These are phyloP conservation scores for Boletellus sp. DNA, from an alignment of 768 basidiomycete genomes.

Conservation along the genomic window DNA sequence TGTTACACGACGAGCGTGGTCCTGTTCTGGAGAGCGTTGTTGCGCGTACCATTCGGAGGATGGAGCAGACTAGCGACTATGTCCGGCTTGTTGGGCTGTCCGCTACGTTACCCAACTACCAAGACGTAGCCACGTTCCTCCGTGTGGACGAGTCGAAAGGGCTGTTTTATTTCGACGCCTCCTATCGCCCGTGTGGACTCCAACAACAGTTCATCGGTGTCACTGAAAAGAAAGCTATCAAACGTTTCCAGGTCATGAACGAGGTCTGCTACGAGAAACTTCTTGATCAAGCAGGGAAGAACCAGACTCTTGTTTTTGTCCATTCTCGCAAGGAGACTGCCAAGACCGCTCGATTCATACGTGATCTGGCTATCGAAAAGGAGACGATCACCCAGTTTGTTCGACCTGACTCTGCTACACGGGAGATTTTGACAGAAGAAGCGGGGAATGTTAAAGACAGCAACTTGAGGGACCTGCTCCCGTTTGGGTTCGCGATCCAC, in stretches of 20 bases:
- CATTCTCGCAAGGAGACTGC: conserved; percentile 98
- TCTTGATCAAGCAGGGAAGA: conserved; percentile 85
- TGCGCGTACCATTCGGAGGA: conserved; percentile 83
- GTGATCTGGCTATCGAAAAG: conserved; percentile 94
- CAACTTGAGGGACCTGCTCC: conserved; percentile 83
- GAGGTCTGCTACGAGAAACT: conserved; percentile 99
- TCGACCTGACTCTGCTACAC: conserved; percentile 85
- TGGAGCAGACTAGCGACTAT: conserved; percentile 92
- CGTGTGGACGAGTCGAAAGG: conserved; percentile 91
- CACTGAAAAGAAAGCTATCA: conserved; percentile 99
- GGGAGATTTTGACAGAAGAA: conserved; percentile 86
- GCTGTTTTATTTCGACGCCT: conserved; percentile 94
- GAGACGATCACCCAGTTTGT: conserved; percentile 96
- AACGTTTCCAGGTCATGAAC: conserved; percentile 96
- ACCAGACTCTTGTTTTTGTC: conserved; percentile 94
- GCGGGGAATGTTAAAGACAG: conserved; percentile 77
- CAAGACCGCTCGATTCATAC: conserved; percentile 91
- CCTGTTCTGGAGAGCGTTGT: conserved; percentile 92
- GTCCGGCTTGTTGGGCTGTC: conserved; percentile 94
- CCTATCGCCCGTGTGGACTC: conserved; percentile 90
- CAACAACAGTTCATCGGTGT: conserved; percentile 97
- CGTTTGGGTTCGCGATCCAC: conserved; percentile 97
- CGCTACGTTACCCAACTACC: conserved; percentile 97
- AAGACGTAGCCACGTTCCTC: conserved; percentile 96
- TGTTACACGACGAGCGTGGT: conserved; percentile 96